Evolutionary conservation across 495 filamentous ascomycete species (phyloP), one percentile per base, ranked within the genome.

Genomic region (Immersiella caudata): DNA sequence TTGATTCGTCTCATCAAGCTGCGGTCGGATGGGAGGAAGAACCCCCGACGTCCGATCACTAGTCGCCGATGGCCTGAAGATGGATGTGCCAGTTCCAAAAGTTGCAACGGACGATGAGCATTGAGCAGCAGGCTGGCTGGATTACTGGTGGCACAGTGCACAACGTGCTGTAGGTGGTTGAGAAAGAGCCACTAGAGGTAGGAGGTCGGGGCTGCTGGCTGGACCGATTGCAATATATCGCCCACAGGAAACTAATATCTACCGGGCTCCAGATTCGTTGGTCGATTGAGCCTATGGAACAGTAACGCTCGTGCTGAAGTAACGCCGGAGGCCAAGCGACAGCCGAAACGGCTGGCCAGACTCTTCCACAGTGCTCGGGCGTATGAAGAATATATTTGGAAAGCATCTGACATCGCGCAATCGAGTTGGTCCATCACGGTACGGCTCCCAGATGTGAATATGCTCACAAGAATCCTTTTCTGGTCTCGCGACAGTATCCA

Each of bases 201-300:
- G 29, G 29, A 33, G 29, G 29, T 33, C n/a, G 46, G 49, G 57
- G 36, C 49, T 65, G 58, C 46, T 35, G 46, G 46, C 68, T 55
- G 56, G 64, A 70, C 29, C 58, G 26, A 36, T 29, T 18, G 0
- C 64, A 70, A 70, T 70, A 60, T 70, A 70, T 69, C 56, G 62
- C 50, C 67, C 67, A 36, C 67, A 66, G 59, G 33, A 68, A n/a
- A 25, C 36, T 52, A 71, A 71, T 71, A 66, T 71, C 52, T 64
- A 24, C 55, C 58, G 29, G 59, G 8, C 36, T 26, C 27, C 58
- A 64, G 62, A 71, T 71, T 71, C 69, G 69, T 33, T 27, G 36
- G 63, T 63, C 62, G 66, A 60, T 71, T 68, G 29, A 68, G 69
- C 66, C 66, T 68, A 58, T 70, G 62, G 51, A 25, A 65, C 50